Conservation (phyloP, 345 rosid species). For the Ceriops tagal region DNA sequence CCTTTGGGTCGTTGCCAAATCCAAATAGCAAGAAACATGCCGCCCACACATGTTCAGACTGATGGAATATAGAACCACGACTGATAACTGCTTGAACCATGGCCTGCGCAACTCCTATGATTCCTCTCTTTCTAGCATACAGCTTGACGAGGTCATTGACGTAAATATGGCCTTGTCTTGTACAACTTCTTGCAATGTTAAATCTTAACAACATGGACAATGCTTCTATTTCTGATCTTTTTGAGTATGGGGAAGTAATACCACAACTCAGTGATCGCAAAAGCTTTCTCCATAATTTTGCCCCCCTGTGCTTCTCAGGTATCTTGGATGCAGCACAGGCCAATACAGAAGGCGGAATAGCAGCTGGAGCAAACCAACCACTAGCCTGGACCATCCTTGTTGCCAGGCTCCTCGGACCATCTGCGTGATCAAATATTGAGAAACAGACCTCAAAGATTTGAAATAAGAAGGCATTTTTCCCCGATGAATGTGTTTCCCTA, state of each 20-base stretch:
- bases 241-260: conserved; percentile 52
- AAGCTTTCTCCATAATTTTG: conserved; percentile 51
- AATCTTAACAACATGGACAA: conserved; percentile 78
- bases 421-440: conserved; percentile 90
- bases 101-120: conserved; percentile 48
- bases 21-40: conserved; percentile 75
- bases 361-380: conserved; percentile 91
- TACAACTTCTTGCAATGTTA: conserved; percentile 66
- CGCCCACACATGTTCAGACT: conserved; percentile 79
- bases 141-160: conserved; percentile 68
- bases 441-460: conserved; percentile 94
- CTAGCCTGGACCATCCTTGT: conserved; percentile 83
- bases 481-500: conserved; percentile 41
- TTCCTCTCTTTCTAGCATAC: conserved; percentile 57
- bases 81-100: conserved; percentile 68
- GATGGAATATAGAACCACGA: conserved; percentile 53
- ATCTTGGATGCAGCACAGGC: conserved; percentile 74
- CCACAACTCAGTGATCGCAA: conserved; percentile 64
- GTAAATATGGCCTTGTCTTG: conserved; percentile 55
- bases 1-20: conserved; percentile 59
- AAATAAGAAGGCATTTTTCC: conserved; percentile 57
- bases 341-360: conserved; percentile 63
- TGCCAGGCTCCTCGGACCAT: conserved; percentile 88
- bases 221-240: conserved; percentile 76
- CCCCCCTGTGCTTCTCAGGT: conserved; percentile 62